Evolutionary conservation across 768 basidiomycete genomes (phyloP).

Genomic region (Gloeophyllum trabeum): DNA sequence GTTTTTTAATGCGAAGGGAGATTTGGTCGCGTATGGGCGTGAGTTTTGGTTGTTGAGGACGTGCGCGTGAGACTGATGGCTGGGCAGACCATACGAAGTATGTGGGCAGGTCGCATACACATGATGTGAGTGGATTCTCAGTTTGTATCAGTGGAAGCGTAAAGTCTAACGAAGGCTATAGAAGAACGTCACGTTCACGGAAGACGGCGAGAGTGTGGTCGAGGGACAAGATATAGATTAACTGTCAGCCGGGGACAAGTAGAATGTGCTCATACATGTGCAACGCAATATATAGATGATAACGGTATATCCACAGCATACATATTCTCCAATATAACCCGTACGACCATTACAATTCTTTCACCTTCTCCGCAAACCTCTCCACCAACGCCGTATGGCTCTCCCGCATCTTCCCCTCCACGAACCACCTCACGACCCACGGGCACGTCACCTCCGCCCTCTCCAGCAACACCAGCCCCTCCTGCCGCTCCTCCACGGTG

Average conservation of each 20-base stretch:
- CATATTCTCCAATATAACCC: no score
- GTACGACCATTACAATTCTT: no score
- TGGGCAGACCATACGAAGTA: constrained; percentile 75
- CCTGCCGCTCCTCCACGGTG: no score
- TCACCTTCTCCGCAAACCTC: no score
- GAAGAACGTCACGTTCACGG: constrained; percentile 71
- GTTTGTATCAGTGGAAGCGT: constrained; percentile 12
- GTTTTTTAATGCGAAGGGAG: constrained; percentile 52
- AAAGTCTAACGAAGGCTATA: constrained; percentile 14
- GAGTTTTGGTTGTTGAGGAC: constrained; percentile 16
- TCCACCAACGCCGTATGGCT: background rate
- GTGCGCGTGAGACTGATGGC: background rate
- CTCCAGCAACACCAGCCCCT: no score
- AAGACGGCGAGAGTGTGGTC: constrained; percentile 61
- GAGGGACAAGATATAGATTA: constrained; percentile 48
- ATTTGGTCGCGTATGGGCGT: constrained; percentile 78
- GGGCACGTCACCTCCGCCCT: no score
- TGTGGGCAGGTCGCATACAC: constrained; percentile 52
- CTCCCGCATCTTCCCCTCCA: background rate
- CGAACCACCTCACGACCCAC: no score
- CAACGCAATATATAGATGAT: background rate
- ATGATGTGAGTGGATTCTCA: constrained; percentile 27
- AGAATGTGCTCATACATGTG: background rate
- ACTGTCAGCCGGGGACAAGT: background rate
- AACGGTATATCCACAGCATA: no score